These are phyloP conservation scores for Trifolium repens DNA, from an alignment of 306 rosid genomes.

Conservation along the genomic window DNA sequence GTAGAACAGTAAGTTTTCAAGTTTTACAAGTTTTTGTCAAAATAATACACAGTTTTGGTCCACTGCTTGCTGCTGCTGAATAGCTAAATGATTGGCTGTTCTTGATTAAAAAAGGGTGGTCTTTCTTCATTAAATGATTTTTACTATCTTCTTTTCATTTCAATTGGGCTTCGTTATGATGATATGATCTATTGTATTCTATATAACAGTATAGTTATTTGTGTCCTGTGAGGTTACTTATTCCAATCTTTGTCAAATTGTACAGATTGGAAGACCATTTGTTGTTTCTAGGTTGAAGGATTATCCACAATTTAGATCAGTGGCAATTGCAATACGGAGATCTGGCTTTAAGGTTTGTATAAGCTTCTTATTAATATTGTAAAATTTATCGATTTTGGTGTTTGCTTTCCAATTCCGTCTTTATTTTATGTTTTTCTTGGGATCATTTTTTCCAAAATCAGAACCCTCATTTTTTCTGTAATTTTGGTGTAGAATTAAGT, in stretches of 20 bases:
- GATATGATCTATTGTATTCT: conserved; percentile 21
- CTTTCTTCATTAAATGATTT: conserved; percentile 19
- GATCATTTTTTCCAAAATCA: conserved; percentile 10
- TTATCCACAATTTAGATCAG: conserved; percentile 85
- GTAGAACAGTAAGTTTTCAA: conserved; percentile 82
- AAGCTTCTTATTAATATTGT: conserved; percentile 16
- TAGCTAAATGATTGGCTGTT: conserved; percentile 11
- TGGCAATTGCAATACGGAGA: conserved; percentile 80
- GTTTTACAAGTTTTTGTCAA: conserved; percentile 16
- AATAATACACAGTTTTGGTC: neutral
- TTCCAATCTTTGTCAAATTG: conserved; percentile 35
- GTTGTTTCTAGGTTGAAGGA: conserved; percentile 92
- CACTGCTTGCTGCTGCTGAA: neutral
- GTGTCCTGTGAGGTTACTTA: conserved; percentile 23
- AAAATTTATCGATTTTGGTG: too few relatives aligned
- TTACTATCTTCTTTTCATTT: conserved; percentile 23
- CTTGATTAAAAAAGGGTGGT: conserved; percentile 15
- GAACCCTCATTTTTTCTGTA: conserved; percentile 9
- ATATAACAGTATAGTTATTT: conserved; percentile 22
- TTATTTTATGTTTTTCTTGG: conserved; percentile 18
- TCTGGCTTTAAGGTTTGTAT: conserved; percentile 88
- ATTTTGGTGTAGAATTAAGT: conserved; percentile 26
- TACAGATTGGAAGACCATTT: conserved; percentile 90
- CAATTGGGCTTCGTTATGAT: conserved; percentile 22
- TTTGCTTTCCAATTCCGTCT: conserved; percentile 8